Evolutionary conservation across 768 basidiomycete species (phyloP).

Genomic region (Suillus hirtellus): DNA sequence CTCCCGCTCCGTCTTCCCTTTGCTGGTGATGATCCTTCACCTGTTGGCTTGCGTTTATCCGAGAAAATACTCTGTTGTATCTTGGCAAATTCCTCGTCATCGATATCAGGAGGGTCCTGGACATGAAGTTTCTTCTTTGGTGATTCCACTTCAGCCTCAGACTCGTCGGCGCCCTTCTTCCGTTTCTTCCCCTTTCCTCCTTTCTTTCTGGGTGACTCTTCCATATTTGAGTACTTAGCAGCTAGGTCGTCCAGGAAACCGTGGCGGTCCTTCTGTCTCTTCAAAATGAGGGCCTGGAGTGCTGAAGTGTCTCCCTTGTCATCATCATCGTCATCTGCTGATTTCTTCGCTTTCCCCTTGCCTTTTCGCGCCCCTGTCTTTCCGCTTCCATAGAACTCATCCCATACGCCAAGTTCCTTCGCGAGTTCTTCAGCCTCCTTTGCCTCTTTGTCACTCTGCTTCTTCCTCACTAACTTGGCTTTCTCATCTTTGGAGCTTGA

Average conservation of each 20-base stretch:
- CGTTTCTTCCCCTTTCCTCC: slow-evolving; percentile 56
- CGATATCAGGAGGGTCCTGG: slow-evolving; percentile 54
- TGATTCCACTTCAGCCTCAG: slow-evolving; percentile 36
- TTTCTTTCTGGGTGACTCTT: slow-evolving; percentile 37
- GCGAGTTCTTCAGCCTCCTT: slow-evolving; percentile 82
- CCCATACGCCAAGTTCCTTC: slow-evolving; percentile 90
- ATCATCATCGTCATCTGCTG: slow-evolving; percentile 31
- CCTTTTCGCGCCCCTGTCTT: slow-evolving; percentile 60
- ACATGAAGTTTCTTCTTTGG: slow-evolving; percentile 52
- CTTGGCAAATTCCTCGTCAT: slow-evolving; percentile 65
- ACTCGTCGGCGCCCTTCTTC: slow-evolving; percentile 38
- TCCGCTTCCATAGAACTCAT: slow-evolving; percentile 85
- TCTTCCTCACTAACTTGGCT: slow-evolving; percentile 69
- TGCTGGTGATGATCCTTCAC: slow-evolving; percentile 20
- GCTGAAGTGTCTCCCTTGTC: slow-evolving; percentile 62
- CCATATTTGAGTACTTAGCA: slow-evolving; percentile 65
- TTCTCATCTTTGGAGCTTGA: slow-evolving; percentile 77
- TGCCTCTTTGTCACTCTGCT: slow-evolving; percentile 76
- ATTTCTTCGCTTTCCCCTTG: slow-evolving; percentile 50
- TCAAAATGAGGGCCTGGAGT: slow-evolving; percentile 80
- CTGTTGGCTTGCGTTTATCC: slow-evolving; percentile 39
- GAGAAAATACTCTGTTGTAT: slow-evolving; percentile 59
- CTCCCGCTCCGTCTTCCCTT: slow-evolving; percentile 30
- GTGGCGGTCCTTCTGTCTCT: slow-evolving; percentile 68
- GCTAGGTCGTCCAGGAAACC: slow-evolving; percentile 76